These are phyloP conservation scores for Ceratobasidium theobromae DNA, from an alignment of 1,284 basidiomycete genomes.

Conservation along the genomic window DNA sequence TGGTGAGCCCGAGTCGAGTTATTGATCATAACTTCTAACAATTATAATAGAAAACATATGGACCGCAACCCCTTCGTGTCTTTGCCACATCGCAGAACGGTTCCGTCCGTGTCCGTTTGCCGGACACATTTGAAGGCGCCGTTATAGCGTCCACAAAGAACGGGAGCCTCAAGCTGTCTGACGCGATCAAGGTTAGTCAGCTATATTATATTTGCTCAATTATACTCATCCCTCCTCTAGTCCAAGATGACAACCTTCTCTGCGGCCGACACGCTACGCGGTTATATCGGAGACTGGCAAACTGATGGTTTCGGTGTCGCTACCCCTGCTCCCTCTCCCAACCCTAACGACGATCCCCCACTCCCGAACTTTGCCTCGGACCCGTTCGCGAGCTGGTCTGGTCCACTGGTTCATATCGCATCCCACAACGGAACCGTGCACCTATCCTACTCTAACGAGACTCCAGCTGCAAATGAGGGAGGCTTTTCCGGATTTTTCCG, in stretches of 20 bases:
- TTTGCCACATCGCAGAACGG: constrained; percentile 20
- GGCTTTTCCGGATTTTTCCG: neutral
- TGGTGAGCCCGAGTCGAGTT: neutral
- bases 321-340: neutral
- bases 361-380: neutral
- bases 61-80: constrained; percentile 5
- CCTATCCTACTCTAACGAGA: constrained; percentile 1
- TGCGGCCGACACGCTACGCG: constrained; percentile 3
- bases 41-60: neutral
- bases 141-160: neutral
- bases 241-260: constrained; percentile 14
- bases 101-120: constrained; percentile 9
- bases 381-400: constrained; percentile 12
- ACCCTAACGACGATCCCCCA: constrained; percentile 14
- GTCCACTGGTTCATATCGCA: constrained; percentile 10
- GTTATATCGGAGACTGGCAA: constrained; percentile 25
- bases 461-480: neutral
- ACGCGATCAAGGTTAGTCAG: constrained; percentile 3
- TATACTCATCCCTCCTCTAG: neutral
- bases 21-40: neutral
- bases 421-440: constrained; percentile 13
- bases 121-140: constrained; percentile 22
- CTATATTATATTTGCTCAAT: neutral
- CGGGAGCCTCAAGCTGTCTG: constrained; percentile 14
- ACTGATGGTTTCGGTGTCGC: constrained; percentile 1